These are phyloP conservation scores for Spergularia marina DNA, from an alignment of 148 eudicot genomes.

Conservation along the genomic window DNA sequence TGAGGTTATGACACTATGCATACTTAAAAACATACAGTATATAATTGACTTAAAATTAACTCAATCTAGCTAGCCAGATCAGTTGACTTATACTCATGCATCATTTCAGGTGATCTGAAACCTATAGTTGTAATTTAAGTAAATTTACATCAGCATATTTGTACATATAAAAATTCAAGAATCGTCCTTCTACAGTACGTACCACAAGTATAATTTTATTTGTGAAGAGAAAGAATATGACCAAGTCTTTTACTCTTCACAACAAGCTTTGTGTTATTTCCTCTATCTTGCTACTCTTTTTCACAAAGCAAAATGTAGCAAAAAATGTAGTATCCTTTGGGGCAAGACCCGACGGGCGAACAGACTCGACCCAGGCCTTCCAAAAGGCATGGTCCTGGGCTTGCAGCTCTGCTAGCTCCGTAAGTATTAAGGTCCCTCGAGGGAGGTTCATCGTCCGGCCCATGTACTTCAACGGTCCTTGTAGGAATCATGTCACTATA, in stretches of 20 bases:
- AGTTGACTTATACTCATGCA: conserved; percentile 23
- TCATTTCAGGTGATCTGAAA: conserved; percentile 12
- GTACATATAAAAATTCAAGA: background rate
- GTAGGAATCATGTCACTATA: conserved; percentile 30
- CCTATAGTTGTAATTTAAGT: conserved; percentile 2
- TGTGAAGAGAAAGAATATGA: conserved; percentile 8
- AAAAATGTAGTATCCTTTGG: conserved; percentile 42
- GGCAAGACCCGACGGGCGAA: conserved; percentile 40
- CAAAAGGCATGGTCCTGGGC: conserved; percentile 42
- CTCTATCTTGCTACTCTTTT: conserved; percentile 12
- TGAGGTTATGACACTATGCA: conserved; percentile 19
- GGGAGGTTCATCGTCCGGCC: conserved; percentile 39
- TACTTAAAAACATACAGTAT: conserved; percentile 15
- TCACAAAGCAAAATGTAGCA: conserved; percentile 16
- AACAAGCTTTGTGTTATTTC: background rate
- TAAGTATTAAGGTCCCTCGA: conserved; percentile 36
- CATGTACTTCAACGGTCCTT: conserved; percentile 33
- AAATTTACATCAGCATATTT: background rate
- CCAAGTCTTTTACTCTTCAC: background rate
- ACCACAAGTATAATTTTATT: background rate
- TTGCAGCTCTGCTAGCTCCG: conserved; percentile 28
- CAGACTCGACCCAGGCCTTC: conserved; percentile 48
- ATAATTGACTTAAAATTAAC: background rate
- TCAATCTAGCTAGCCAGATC: background rate
- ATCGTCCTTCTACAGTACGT: background rate